Conservation (phyloP, 169 alveolate species). For the Cryptosporidium andersoni region DNA sequence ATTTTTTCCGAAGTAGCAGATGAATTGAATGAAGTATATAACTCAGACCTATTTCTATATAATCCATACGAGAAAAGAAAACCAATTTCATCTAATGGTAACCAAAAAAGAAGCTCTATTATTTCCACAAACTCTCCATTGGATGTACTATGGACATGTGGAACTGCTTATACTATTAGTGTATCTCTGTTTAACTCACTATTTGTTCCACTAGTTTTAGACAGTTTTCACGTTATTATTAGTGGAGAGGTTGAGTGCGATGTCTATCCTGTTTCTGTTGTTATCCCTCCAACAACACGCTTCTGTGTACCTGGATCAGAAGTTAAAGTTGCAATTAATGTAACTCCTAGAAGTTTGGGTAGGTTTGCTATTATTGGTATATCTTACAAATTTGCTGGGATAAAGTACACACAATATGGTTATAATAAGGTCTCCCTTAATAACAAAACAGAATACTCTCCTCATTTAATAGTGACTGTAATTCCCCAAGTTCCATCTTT, state of each 20-base stretch:
- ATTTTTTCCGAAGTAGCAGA: background rate
- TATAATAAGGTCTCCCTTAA: background rate
- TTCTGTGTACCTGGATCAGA: constrained; percentile 48
- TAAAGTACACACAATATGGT: constrained; percentile 29
- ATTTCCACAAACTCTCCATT: background rate
- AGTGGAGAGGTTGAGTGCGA: constrained; percentile 52
- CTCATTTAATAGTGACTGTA: constrained; percentile 28
- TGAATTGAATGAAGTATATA: background rate
- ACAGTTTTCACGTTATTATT: constrained; percentile 34
- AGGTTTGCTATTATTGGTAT: constrained; percentile 30
- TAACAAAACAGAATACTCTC: constrained; percentile 5
- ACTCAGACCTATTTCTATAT: constrained; percentile 40
- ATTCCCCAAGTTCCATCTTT: constrained; percentile 5
- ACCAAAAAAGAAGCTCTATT: background rate
- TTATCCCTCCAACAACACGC: constrained; percentile 53
- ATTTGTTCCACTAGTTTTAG: constrained; percentile 32
- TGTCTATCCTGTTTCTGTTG: constrained; percentile 57
- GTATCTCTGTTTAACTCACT: constrained; percentile 59
- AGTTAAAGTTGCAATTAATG: constrained; percentile 48
- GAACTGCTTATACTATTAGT: constrained; percentile 23
- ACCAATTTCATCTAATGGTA: background rate
- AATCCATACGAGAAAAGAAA: constrained; percentile 49
- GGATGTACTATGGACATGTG: constrained; percentile 32
- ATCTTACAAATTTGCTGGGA: constrained; percentile 62
- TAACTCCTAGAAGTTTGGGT: constrained; percentile 48